A percentile compares a stretch with the other conserved stretches of the same genome.
phyloP scores from a whole-genome alignment of 495 filamentous ascomycete species.

The Podospora fimiseda region DNA sequence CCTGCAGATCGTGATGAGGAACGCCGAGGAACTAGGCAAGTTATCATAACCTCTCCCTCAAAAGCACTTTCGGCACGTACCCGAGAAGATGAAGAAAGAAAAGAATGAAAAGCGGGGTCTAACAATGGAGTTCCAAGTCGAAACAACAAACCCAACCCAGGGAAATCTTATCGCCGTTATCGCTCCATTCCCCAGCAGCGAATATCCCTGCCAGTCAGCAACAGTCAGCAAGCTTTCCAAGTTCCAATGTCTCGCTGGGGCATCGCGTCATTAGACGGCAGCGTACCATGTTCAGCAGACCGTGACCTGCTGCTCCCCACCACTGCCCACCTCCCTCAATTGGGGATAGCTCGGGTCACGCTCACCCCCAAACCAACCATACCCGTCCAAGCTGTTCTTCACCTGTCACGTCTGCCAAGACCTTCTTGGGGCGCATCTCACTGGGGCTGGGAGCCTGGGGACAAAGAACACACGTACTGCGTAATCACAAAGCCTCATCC shows the following conservation, averaged over 20 bases:
- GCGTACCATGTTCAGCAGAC: slow-evolving; percentile 5
- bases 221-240: background rate
- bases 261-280: slow-evolving; percentile 1
- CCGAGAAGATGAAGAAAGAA: too few relatives aligned
- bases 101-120: too few relatives aligned
- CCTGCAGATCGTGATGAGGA: too few relatives aligned
- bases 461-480: slow-evolving; percentile 1
- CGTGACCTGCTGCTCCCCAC: background rate
- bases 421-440: background rate
- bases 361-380: background rate
- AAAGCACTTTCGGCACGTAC: too few relatives aligned
- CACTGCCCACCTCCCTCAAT: background rate
- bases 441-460: background rate
- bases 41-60: too few relatives aligned
- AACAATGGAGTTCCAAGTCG: too few relatives aligned
- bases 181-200: too few relatives aligned
- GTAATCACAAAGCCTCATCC: slow-evolving; percentile 4
- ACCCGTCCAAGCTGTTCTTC: too few relatives aligned
- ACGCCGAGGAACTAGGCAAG: too few relatives aligned
- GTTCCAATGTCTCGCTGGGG: background rate
- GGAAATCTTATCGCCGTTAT: background rate
- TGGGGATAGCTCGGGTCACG: slow-evolving; percentile 3
- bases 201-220: background rate
- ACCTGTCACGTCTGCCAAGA: slow-evolving; percentile 3
- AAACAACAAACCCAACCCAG: background rate